Percentiles rank a stretch among this genome's conserved stretches.
Evolutionary conservation across 345 rosid species (phyloP).

Genomic region (Lumnitzera racemosa): DNA sequence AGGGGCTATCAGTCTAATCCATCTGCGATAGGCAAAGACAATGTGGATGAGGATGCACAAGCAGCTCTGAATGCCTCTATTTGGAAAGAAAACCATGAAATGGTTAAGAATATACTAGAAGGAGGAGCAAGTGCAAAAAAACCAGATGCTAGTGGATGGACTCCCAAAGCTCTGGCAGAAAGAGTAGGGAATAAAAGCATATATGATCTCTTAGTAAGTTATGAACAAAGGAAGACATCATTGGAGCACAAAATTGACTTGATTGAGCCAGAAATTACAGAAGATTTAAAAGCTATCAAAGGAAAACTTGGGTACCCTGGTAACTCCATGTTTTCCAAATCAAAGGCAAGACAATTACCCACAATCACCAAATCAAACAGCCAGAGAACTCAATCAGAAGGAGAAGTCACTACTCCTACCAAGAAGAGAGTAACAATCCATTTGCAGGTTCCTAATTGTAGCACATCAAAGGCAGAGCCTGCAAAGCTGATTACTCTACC

Average conservation of each 20-base stretch:
- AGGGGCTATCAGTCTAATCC: constrained; percentile 12
- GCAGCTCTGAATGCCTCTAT: constrained; percentile 42
- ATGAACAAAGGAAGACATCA: constrained; percentile 28
- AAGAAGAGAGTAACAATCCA: constrained; percentile 79
- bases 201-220: constrained; percentile 35
- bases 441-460: constrained; percentile 31
- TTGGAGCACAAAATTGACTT: constrained; percentile 49
- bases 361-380: constrained; percentile 22
- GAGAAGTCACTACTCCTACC: constrained; percentile 17
- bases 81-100: constrained; percentile 42
- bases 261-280: constrained; percentile 21
- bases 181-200: constrained; percentile 38
- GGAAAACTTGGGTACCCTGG: constrained; percentile 14
- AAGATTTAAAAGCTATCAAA: constrained; percentile 13
- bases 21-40: constrained; percentile 14
- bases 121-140: constrained; percentile 38
- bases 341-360: constrained; percentile 16
- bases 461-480: constrained; percentile 19
- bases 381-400: constrained; percentile 13
- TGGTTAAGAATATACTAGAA: constrained; percentile 50
- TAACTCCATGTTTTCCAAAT: constrained; percentile 16
- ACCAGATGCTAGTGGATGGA: constrained; percentile 41
- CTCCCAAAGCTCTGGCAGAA: constrained; percentile 44
- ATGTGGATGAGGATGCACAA: constrained; percentile 28
- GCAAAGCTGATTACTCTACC: constrained; percentile 77